Percentiles rank a stretch among this genome's conserved stretches.
Evolutionary conservation across 2,329 filamentous ascomycete genomes (phyloP).

Genomic region (Pseudopyricularia cyperi): DNA sequence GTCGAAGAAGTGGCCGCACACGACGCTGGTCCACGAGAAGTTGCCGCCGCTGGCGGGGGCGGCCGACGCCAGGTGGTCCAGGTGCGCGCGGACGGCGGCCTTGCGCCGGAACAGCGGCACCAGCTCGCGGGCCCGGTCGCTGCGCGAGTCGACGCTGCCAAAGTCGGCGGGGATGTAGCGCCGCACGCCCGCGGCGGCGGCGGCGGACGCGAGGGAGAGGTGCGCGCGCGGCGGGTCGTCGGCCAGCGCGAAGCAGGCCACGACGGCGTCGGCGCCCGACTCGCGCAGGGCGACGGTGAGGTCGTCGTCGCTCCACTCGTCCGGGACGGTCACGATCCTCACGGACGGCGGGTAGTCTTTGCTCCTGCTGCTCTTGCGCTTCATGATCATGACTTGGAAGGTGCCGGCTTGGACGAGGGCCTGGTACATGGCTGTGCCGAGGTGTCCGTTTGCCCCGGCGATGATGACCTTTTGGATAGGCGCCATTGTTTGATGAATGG

Average conservation of each 20-base stretch:
- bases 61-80: constrained; percentile 13
- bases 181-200: constrained; percentile 19
- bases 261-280: constrained; percentile 19
- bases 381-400: constrained; percentile 20
- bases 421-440: constrained; percentile 19
- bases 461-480: constrained; percentile 21
- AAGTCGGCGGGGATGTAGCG: constrained; percentile 27
- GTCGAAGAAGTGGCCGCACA: constrained; percentile 27
- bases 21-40: constrained; percentile 24
- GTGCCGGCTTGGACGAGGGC: constrained; percentile 15
- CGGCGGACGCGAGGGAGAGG: constrained; percentile 22
- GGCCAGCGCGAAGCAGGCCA: constrained; percentile 19
- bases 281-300: constrained; percentile 17
- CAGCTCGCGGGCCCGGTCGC: constrained; percentile 18
- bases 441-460: constrained; percentile 23
- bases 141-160: constrained; percentile 24
- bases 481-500: constrained; percentile 10
- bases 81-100: constrained; percentile 16
- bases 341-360: constrained; percentile 5
- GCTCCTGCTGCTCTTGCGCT: constrained; percentile 13
- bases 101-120: constrained; percentile 22
- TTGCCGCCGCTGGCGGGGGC: constrained; percentile 9
- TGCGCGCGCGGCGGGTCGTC: constrained; percentile 14
- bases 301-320: constrained; percentile 15
- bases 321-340: constrained; percentile 14